Evolutionary conservation across 2,329 filamentous ascomycete genomes (phyloP), one percentile per base, ranked within the genome.

Genomic region (Paecilomyces sp.): DNA sequence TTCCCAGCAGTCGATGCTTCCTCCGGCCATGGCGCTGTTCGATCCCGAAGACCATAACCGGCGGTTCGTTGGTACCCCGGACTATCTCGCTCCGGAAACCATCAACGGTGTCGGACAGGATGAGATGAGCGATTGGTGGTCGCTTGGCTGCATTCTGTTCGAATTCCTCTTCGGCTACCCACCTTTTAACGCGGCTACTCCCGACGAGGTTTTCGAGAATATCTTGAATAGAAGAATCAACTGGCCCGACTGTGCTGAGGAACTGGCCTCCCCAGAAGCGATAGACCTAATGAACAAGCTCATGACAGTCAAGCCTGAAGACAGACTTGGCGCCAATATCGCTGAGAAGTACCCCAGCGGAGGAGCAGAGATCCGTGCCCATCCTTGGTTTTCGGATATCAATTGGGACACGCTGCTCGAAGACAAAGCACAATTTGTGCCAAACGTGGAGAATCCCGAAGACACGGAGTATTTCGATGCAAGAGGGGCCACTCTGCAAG

Each of bases 121-220:
- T 70, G 93, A 97, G 74, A 94, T 93, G 66, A 97, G 94, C 71
- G 94, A 99, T 85, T 99, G 94, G 94, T 99, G 94, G 94, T 97
- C 94, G 24, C 83, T 99, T n/a, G 94, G 94, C 0, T 99, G 95
- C 73, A 97, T 99, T 67, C 80, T 97, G 75, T 99, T 97, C 68
- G 94, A 99, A 70, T 97, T 96, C 65, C 79, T 99, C 2, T 97
- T 91, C 70, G 94, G 94, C 0, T 88, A 91, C 60, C 94, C 94
- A 0, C 94, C 94, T 0, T 99, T 99, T 74, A 92, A 97, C 72
- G 94, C 91, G 1, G 81, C 83, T 22, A 92, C 92, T 55, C 91
- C 94, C 0, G 94, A 99, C 67, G 83, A 94, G 67, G 94, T 99
- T 1, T 99, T 99, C 70, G 91, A 97, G 67, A 99, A 99, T 68